Percentiles rank a stretch among this genome's conserved stretches.
Evolutionary conservation across 805 yeast genomes (phyloP).

Genomic region (Teunomyces pallodes): DNA sequence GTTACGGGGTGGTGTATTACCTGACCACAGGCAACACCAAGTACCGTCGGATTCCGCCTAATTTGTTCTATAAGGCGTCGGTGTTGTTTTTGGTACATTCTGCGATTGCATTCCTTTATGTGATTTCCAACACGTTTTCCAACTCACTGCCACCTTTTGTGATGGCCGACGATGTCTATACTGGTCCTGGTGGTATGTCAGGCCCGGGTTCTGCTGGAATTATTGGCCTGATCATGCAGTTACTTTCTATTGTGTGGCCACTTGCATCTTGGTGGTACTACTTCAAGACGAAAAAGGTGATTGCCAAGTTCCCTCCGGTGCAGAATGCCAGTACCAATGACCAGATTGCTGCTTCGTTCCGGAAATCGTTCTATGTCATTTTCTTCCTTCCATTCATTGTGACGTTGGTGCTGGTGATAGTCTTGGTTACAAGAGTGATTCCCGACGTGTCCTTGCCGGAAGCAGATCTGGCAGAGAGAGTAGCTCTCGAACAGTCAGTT

Average conservation of each 20-base stretch:
- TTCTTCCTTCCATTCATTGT: constrained; percentile 23
- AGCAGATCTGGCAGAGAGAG: not conserved
- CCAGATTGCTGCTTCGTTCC: constrained; percentile 19
- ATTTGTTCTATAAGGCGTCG: constrained; percentile 7
- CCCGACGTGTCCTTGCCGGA: not conserved
- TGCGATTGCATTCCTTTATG: not conserved
- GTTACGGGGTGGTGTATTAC: constrained; percentile 33
- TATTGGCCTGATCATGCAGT: not conserved
- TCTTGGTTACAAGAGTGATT: not conserved
- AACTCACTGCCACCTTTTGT: not conserved
- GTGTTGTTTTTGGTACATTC: constrained; percentile 2
- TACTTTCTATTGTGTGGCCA: constrained; percentile 12
- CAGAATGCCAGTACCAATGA: constrained; percentile 14
- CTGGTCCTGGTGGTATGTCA: not conserved
- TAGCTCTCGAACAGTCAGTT: not conserved
- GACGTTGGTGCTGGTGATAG: not conserved
- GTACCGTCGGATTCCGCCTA: constrained; percentile 22
- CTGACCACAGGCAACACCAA: constrained; percentile 19
- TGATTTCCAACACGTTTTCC: not conserved
- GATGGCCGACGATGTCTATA: not conserved
- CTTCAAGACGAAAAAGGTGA: constrained; percentile 24
- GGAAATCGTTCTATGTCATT: constrained; percentile 23
- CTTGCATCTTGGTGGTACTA: constrained; percentile 17
- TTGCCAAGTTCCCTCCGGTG: constrained; percentile 28
- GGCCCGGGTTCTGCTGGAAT: not conserved